Conservation (phyloP, 1,284 basidiomycete species). For the Melampsora americana region DNA sequence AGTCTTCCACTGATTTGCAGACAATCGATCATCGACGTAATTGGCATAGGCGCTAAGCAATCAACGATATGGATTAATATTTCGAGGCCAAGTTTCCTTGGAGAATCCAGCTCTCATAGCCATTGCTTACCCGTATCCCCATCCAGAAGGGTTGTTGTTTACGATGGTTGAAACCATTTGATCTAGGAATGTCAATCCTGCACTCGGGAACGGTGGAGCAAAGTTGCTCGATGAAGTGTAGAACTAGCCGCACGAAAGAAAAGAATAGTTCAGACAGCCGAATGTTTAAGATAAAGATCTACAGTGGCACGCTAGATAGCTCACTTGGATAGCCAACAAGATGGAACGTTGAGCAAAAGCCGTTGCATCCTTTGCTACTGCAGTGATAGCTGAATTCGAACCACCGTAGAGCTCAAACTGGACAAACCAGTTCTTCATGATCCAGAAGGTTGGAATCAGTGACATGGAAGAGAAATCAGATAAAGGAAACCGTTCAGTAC, state of each 20-base stretch:
- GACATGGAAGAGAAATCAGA: too few species aligned
- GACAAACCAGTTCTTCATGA: slow-evolving; percentile 26
- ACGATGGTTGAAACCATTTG: slow-evolving; percentile 21
- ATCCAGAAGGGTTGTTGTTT: slow-evolving; percentile 15
- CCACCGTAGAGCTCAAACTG: slow-evolving; percentile 32
- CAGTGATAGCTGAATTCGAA: slow-evolving; percentile 11
- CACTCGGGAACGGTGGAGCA: slow-evolving; percentile 10
- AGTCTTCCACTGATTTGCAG: slow-evolving; percentile 22
- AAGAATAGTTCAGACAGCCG: not conserved
- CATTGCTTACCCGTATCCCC: slow-evolving; percentile 24
- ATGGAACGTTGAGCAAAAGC: slow-evolving; percentile 30
- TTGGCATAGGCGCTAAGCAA: slow-evolving; percentile 32
- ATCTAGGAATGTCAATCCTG: slow-evolving; percentile 18
- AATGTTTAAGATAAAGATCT: too few species aligned
- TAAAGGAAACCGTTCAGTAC: not conserved
- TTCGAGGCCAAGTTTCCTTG: not conserved
- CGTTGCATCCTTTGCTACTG: slow-evolving; percentile 25
- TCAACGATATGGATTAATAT: not conserved
- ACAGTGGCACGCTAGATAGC: too few species aligned
- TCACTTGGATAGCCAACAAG: slow-evolving; percentile 17
- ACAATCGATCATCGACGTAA: slow-evolving; percentile 36
- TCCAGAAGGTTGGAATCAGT: too few species aligned
- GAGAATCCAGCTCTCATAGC: not conserved
- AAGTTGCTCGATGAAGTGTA: slow-evolving; percentile 23
- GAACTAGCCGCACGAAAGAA: not conserved